Conservation (phyloP, 116 monocot genomes). For the Posidonia oceanica region DNA sequence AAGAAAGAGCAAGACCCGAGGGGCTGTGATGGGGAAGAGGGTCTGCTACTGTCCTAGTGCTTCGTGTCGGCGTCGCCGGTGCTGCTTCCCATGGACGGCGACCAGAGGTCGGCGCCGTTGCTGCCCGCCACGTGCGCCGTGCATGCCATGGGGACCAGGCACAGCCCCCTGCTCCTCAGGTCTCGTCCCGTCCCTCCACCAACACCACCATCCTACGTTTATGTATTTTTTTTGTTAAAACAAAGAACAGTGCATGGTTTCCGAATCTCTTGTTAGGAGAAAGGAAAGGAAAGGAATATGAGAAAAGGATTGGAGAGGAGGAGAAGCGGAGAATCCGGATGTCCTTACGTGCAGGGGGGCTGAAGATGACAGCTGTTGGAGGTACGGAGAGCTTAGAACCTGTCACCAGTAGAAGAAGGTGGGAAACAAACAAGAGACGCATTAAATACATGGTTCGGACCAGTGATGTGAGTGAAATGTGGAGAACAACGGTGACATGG, state of each 20-base stretch:
- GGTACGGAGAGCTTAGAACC: slow-evolving; percentile 77
- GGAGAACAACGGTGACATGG: not conserved
- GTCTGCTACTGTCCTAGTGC: slow-evolving; percentile 7
- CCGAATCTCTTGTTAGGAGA: not conserved
- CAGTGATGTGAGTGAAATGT: not conserved
- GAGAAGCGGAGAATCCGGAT: slow-evolving; percentile 3
- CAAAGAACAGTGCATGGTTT: too few relatives aligned
- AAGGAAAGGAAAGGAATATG: not conserved
- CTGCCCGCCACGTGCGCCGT: slow-evolving; percentile 27
- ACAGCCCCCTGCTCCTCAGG: slow-evolving; percentile 55
- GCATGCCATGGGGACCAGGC: slow-evolving; percentile 53
- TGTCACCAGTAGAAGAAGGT: slow-evolving; percentile 13
- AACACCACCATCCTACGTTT: too few relatives aligned
- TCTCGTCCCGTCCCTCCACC: slow-evolving; percentile 8
- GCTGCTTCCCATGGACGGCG: slow-evolving; percentile 21
- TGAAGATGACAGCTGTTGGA: slow-evolving; percentile 32
- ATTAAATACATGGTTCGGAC: slow-evolving; percentile 1
- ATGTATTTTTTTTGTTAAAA: too few relatives aligned
- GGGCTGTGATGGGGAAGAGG: too few relatives aligned
- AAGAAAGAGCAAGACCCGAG: too few relatives aligned
- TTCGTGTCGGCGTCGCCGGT: not conserved
- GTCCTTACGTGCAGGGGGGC: slow-evolving; percentile 26
- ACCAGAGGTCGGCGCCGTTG: slow-evolving; percentile 69
- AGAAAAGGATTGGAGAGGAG: not conserved
- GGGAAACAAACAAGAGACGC: slow-evolving; percentile 3